Evolutionary conservation across 169 alveolate species (phyloP).

Genomic region (Cryptosporidium xiaoi): DNA sequence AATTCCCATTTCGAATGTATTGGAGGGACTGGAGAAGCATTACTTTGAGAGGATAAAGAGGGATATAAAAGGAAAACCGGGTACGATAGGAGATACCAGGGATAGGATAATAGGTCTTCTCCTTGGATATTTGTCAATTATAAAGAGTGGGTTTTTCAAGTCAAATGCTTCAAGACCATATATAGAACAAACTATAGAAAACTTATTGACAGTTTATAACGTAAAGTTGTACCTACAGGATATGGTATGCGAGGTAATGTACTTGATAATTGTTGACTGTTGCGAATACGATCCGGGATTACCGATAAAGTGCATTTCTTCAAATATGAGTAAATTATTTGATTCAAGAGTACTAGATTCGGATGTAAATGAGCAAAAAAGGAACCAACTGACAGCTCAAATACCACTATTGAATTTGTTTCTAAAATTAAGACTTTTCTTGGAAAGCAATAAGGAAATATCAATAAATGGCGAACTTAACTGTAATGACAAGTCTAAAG

Average conservation of each 20-base stretch:
- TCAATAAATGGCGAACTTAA: constrained; percentile 2
- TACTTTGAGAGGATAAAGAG: constrained; percentile 60
- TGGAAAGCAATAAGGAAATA: constrained; percentile 16
- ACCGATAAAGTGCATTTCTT: constrained; percentile 19
- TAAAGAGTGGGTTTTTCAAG: constrained; percentile 49
- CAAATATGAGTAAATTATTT: constrained; percentile 21
- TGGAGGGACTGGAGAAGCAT: constrained; percentile 58
- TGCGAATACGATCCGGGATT: constrained; percentile 58
- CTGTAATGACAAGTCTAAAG: neutral
- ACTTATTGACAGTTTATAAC: constrained; percentile 53
- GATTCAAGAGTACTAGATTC: constrained; percentile 26
- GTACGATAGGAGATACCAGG: constrained; percentile 32
- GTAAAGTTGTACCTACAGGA: constrained; percentile 54
- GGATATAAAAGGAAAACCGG: constrained; percentile 48
- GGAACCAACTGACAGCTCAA: constrained; percentile 20
- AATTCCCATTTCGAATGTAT: constrained; percentile 45
- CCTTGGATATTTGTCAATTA: constrained; percentile 45
- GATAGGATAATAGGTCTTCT: constrained; percentile 57
- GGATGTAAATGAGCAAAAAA: constrained; percentile 16
- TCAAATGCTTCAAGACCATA: constrained; percentile 42
- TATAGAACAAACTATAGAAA: constrained; percentile 56
- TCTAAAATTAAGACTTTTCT: constrained; percentile 34
- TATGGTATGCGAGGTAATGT: constrained; percentile 49
- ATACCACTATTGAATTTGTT: constrained; percentile 23
- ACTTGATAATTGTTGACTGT: constrained; percentile 20